These are phyloP conservation scores for Nicotiana otophora DNA, from an alignment of 257 asterid genomes.

Conservation along the genomic window DNA sequence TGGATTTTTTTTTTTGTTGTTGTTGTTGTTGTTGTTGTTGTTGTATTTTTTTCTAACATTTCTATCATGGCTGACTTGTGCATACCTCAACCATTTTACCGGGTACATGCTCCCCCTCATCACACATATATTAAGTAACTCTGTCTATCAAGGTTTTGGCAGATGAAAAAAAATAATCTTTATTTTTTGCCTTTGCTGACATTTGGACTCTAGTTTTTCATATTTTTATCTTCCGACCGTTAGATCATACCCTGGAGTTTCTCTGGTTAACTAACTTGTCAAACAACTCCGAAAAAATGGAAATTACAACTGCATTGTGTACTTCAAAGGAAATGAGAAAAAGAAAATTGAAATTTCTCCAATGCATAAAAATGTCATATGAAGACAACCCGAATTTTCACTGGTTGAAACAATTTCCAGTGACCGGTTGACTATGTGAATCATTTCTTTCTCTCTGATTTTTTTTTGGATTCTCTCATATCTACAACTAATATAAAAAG, in stretches of 20 bases:
- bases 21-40: no score
- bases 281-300: neutral
- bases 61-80: no score
- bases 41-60: no score
- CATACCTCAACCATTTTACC: no score
- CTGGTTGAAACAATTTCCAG: slow-evolving; percentile 10
- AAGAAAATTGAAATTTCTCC: slow-evolving; percentile 4
- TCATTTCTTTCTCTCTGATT: neutral
- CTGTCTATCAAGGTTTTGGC: no score
- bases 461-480: neutral
- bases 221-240: neutral
- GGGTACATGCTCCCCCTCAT: no score
- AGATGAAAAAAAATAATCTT: no score
- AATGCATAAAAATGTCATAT: slow-evolving; percentile 8
- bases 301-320: neutral
- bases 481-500: neutral
- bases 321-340: neutral
- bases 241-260: neutral
- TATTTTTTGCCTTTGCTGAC: neutral
- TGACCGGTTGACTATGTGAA: slow-evolving; percentile 44
- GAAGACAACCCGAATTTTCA: slow-evolving; percentile 23
- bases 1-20: no score
- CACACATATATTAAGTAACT: no score
- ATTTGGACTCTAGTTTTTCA: neutral
- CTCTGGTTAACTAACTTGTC: neutral